Evolutionary conservation across 352 stramenopile species (phyloP).

Genomic region (Phytophthora constricta): DNA sequence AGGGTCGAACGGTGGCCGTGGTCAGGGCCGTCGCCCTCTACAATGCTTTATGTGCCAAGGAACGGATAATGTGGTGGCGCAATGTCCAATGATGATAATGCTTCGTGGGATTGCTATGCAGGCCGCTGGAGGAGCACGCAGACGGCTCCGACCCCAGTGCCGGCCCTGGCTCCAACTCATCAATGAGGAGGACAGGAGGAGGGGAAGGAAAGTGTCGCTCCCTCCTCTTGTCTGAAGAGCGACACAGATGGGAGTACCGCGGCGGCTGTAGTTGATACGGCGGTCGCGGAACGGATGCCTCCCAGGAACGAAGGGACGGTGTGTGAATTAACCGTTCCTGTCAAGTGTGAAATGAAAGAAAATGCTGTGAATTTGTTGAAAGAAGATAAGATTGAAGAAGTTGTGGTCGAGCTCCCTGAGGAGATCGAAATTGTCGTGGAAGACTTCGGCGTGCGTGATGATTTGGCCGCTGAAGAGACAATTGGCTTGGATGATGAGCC

Average conservation of each 20-base stretch:
- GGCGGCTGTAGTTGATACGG: neutral
- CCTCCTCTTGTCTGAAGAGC: too few relatives aligned
- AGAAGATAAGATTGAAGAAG: too few relatives aligned
- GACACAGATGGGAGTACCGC: too few relatives aligned
- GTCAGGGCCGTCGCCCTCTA: neutral
- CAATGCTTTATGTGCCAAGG: neutral
- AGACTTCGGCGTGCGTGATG: too few relatives aligned
- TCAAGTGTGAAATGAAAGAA: neutral
- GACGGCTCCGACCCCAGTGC: neutral
- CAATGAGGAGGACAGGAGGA: too few relatives aligned
- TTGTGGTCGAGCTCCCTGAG: too few relatives aligned
- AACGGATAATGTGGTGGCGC: neutral
- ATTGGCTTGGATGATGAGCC: too few relatives aligned
- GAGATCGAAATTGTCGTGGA: too few relatives aligned
- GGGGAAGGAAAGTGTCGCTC: too few relatives aligned
- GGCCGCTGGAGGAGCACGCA: neutral
- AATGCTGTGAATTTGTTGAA: too few relatives aligned
- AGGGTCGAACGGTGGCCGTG: neutral
- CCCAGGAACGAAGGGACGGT: neutral
- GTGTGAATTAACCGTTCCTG: neutral
- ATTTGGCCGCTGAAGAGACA: too few relatives aligned
- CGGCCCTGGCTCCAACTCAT: neutral
- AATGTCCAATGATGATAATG: neutral
- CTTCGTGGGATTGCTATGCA: neutral
- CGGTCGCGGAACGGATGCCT: neutral